Base-by-base conservation (phyloP, 2,329 filamentous ascomycete genomes). In the Grosmannia clavigera region DNA sequence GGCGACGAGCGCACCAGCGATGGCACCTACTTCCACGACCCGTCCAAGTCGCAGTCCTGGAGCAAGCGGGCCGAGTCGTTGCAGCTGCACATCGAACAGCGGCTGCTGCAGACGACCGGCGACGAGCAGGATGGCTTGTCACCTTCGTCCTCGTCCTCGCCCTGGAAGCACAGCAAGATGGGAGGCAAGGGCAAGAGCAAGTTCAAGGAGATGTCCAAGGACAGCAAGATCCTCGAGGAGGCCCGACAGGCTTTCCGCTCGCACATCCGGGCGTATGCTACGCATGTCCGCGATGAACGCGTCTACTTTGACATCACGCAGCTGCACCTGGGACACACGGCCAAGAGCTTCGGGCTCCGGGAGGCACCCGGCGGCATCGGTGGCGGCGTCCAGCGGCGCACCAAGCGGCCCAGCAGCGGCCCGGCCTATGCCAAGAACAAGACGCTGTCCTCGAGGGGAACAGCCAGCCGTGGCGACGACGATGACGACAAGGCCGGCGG, bases 241-340 rank as follows among this genome's bases (percentile, higher is more conserved):
- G 92, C 88, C 0, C 83, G 90, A 25, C 84, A 89, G 65, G 94
- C 87, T 0, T 99, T 89, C 75, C 90, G 95, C 69, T 94, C 89
- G 57, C 92, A 97, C 68, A 86, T 99, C 59, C 82, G 94, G 59
- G 94, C 94, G 0, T 99, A 99, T 71, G 91, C 94, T 2, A 99
- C 94, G 0, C 94, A 99, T 72, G 83, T 92, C 33, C 86, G 88
- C 35, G 85, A 86, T 52, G 94, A 99, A 75, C 81, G 94, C 58
- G 77, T 78, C 58, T 92, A 88, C 70, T 99, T 99, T 71, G 89
- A 97, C 71, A 95, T 96, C 72, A 91, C 90, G 62, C 83, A 89
- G 68, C 75, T 99, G 55, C 94, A 99, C 71, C 75, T 97, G 9
- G 94, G 94, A 3, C 94, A 99, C 76, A 77, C 94, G 65, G 92